A percentile compares a stretch with the other conserved stretches of the same genome.
Conservation (phyloP, 495 filamentous ascomycete species). For the Penicillium waksmanii region DNA sequence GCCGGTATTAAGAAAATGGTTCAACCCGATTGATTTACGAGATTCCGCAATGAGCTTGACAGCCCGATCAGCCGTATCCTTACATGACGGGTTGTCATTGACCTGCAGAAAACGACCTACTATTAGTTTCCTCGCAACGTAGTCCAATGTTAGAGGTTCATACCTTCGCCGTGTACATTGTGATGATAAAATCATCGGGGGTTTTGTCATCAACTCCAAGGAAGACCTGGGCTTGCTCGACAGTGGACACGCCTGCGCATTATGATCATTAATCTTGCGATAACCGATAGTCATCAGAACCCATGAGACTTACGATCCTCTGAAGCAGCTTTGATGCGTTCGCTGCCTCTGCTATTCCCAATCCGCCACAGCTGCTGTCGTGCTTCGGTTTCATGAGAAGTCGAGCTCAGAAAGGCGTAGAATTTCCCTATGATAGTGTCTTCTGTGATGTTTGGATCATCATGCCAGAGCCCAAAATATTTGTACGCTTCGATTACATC, state of each 20-base stretch:
- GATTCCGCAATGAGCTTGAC: conserved; percentile 58
- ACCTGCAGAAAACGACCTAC: conserved; percentile 26
- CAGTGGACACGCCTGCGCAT: conserved; percentile 56
- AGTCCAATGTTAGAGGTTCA: not conserved
- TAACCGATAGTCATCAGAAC: not conserved
- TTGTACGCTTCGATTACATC: conserved; percentile 60
- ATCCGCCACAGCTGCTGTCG: conserved; percentile 60
- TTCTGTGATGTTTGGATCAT: conserved; percentile 48
- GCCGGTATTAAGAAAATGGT: conserved; percentile 59
- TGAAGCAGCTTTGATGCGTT: conserved; percentile 56
- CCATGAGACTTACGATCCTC: conserved; percentile 50
- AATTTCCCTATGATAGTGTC: conserved; percentile 62
- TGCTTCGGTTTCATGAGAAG: conserved; percentile 52
- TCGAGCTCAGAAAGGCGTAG: conserved; percentile 52
- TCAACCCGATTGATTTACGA: conserved; percentile 57
- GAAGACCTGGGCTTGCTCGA: conserved; percentile 63
- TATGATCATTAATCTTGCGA: conserved; percentile 15
- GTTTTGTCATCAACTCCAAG: conserved; percentile 56
- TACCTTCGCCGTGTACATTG: conserved; percentile 63
- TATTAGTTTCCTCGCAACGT: not conserved
- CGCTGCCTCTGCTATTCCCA: conserved; percentile 53
- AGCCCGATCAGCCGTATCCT: conserved; percentile 55
- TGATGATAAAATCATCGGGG: conserved; percentile 61
- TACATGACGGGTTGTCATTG: conserved; percentile 51
- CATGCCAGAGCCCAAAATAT: conserved; percentile 51